phyloP scores from a whole-genome alignment of 108 stramenopile genomes.

The Skeletonema menzelii region DNA sequence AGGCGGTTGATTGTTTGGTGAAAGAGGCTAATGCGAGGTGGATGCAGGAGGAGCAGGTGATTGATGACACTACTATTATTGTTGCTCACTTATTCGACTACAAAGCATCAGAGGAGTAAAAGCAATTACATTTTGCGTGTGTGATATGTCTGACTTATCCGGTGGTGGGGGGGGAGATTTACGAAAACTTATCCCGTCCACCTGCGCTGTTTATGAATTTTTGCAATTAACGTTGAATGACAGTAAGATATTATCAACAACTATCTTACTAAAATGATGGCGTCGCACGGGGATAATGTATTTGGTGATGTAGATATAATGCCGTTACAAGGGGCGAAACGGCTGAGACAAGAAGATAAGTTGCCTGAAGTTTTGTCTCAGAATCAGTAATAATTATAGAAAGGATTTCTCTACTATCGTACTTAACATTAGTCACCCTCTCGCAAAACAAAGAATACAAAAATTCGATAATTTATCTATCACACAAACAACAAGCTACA shows the following conservation, averaged over 20 bases:
- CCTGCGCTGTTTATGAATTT: not conserved
- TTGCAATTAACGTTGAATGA: not conserved
- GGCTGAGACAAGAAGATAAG: not conserved
- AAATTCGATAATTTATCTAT: too few relatives aligned
- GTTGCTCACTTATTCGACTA: constrained; percentile 92
- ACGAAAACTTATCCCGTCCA: not conserved
- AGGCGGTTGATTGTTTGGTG: constrained; percentile 90
- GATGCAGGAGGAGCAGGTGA: constrained; percentile 98
- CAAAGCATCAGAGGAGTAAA: constrained; percentile 53
- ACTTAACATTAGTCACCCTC: too few relatives aligned
- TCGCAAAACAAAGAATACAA: too few relatives aligned
- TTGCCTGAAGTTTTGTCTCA: not conserved
- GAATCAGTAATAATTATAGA: not conserved
- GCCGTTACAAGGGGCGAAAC: not conserved
- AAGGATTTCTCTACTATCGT: not conserved
- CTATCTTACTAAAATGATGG: not conserved
- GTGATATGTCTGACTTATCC: not conserved
- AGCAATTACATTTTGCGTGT: not conserved
- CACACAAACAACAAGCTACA: not conserved
- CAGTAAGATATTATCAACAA: not conserved
- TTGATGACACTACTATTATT: constrained; percentile 98
- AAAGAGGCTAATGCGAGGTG: constrained; percentile 93
- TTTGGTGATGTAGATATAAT: constrained; percentile 1
- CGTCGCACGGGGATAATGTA: not conserved
- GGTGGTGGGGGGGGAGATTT: not conserved